These are phyloP conservation scores for Penicillium decumbens DNA, from an alignment of 2,329 filamentous ascomycete genomes.

Conservation along the genomic window DNA sequence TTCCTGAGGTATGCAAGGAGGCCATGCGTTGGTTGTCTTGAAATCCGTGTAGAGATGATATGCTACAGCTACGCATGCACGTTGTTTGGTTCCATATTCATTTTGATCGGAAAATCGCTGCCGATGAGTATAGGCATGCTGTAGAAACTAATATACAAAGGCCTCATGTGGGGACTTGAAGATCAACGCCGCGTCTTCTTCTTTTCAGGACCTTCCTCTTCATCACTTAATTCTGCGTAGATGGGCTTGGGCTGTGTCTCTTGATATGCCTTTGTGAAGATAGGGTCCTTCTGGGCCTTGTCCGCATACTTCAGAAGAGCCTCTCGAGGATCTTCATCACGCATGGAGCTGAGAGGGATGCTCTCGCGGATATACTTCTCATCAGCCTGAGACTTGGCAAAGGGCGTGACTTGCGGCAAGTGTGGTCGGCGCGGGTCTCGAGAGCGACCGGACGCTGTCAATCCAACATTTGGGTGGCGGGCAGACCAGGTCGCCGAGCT, in stretches of 20 bases:
- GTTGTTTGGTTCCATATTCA: neutral
- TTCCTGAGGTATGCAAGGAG: constrained; percentile 13
- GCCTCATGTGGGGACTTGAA: neutral
- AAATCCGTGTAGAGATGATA: neutral
- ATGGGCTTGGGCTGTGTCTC: constrained; percentile 87
- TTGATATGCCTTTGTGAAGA: constrained; percentile 93
- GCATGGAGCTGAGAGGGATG: constrained; percentile 85
- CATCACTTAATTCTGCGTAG: constrained; percentile 84
- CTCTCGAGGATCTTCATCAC: constrained; percentile 93
- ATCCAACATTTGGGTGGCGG: constrained; percentile 64
- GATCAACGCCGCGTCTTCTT: constrained; percentile 46
- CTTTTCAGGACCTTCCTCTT: constrained; percentile 65
- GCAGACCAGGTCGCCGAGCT: constrained; percentile 59
- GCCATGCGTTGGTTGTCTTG: constrained; percentile 5
- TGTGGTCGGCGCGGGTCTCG: constrained; percentile 80
- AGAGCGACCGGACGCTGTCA: constrained; percentile 72
- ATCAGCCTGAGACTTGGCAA: constrained; percentile 84
- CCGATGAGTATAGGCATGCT: neutral
- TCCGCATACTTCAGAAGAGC: constrained; percentile 93
- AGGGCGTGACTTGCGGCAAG: constrained; percentile 78
- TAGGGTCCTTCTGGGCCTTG: constrained; percentile 82
- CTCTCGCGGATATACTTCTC: constrained; percentile 82
- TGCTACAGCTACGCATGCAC: neutral
- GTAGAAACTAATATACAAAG: constrained; percentile 2
- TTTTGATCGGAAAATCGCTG: neutral